A percentile compares a stretch with the other conserved stretches of the same genome.
Evolutionary conservation across 164 flowering plant genomes (phyloP).

Genomic region (Chimonanthus praecox): DNA sequence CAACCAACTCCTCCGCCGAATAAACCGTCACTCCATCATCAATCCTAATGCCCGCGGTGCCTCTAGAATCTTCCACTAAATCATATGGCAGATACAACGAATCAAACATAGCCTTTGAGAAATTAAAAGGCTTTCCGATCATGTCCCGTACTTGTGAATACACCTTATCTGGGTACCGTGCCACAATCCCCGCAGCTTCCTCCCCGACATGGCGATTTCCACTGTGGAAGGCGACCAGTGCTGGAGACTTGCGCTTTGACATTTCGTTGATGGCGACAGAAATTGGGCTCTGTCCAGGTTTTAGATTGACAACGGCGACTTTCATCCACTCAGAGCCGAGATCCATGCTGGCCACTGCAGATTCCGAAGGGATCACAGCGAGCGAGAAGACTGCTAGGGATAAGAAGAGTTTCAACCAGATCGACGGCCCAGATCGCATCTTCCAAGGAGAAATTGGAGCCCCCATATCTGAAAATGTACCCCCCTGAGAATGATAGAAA

Average conservation of each 20-base stretch:
- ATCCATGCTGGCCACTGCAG: constrained; percentile 92
- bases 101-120: constrained; percentile 32
- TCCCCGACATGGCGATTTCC: constrained; percentile 71
- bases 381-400: constrained; percentile 16
- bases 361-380: constrained; percentile 25
- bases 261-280: constrained; percentile 91
- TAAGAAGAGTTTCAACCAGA: neutral
- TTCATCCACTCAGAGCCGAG: constrained; percentile 93
- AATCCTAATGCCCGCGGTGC: constrained; percentile 40
- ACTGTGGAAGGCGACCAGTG: constrained; percentile 62
- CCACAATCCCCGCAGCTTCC: constrained; percentile 75
- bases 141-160: constrained; percentile 59
- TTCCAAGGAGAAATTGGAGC: neutral
- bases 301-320: constrained; percentile 90
- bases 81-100: constrained; percentile 59
- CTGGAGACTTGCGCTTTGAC: constrained; percentile 96
- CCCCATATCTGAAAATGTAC: neutral
- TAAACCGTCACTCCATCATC: constrained; percentile 46
- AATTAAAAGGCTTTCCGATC: constrained; percentile 50
- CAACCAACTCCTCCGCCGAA: constrained; percentile 69
- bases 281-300: constrained; percentile 84
- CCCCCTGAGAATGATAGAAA: neutral
- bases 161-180: constrained; percentile 80
- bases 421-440: neutral
- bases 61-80: constrained; percentile 61